A percentile compares a stretch with the other conserved stretches of the same genome.
Conservation (phyloP, 2,329 filamentous ascomycete species). For the Hypoxylon sp. region DNA sequence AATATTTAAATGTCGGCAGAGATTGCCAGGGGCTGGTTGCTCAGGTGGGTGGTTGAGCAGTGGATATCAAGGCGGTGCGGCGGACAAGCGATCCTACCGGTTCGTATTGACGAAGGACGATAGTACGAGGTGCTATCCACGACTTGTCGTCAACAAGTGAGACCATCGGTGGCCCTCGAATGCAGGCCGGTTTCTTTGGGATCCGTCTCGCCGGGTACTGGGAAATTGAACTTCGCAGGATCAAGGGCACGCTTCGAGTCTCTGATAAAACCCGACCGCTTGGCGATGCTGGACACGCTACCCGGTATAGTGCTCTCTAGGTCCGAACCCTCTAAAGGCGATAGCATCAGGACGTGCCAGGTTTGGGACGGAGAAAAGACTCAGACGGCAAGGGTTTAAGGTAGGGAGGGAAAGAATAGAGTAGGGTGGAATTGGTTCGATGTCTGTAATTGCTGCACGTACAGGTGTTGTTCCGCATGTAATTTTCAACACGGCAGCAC, state of each 20-base stretch:
- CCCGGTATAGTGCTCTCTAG: slow-evolving; percentile 24
- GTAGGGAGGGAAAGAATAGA: slow-evolving; percentile 7
- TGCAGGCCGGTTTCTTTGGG: slow-evolving; percentile 19
- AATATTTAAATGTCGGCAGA: slow-evolving; percentile 29
- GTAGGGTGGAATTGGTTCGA: slow-evolving; percentile 20
- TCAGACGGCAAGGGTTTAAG: slow-evolving; percentile 12
- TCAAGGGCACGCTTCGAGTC: slow-evolving; percentile 19
- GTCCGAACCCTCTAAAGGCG: slow-evolving; percentile 22
- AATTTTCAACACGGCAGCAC: slow-evolving; percentile 43
- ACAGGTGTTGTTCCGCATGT: slow-evolving; percentile 24
- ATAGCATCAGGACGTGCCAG: slow-evolving; percentile 32
- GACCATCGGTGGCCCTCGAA: slow-evolving; percentile 37
- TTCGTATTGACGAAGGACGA: slow-evolving; percentile 29
- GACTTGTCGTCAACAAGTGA: slow-evolving; percentile 27
- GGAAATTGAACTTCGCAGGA: slow-evolving; percentile 23
- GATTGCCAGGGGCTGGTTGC: slow-evolving; percentile 8
- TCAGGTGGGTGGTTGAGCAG: slow-evolving; percentile 25
- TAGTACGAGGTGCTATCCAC: slow-evolving; percentile 34
- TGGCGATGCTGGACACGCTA: slow-evolving; percentile 29
- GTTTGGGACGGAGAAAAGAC: slow-evolving; percentile 20
- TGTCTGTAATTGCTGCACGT: slow-evolving; percentile 24
- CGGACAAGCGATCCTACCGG: slow-evolving; percentile 17
- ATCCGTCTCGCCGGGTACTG: slow-evolving; percentile 18
- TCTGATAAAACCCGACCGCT: slow-evolving; percentile 40
- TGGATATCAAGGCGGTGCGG: slow-evolving; percentile 27